These are phyloP conservation scores for Monosporascus sp. DNA, from an alignment of 2,329 filamentous ascomycete species.

Conservation along the genomic window DNA sequence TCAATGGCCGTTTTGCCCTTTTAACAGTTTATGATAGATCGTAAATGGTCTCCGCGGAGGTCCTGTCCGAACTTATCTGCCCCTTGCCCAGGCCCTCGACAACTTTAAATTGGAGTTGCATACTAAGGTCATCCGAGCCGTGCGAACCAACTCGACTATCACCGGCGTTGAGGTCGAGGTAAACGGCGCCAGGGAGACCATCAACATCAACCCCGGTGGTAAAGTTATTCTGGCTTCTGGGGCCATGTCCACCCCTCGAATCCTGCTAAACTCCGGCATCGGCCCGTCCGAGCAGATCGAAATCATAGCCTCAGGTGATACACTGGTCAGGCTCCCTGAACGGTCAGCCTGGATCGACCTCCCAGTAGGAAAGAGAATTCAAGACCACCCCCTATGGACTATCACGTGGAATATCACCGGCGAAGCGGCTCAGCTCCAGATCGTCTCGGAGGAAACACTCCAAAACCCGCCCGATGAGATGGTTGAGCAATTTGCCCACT, in stretches of 20 bases:
- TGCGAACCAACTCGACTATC: conserved; percentile 36
- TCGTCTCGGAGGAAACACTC: conserved; percentile 43
- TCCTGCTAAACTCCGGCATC: conserved; percentile 53
- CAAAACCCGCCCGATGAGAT: conserved; percentile 15
- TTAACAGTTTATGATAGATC: conserved; percentile 46
- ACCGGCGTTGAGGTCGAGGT: conserved; percentile 50
- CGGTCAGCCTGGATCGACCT: conserved; percentile 30
- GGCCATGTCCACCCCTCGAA: conserved; percentile 50
- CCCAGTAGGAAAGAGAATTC: conserved; percentile 34
- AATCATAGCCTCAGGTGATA: conserved; percentile 24
- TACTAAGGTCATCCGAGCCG: conserved; percentile 16
- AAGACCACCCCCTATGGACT: conserved; percentile 22
- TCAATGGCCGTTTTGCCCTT: not conserved
- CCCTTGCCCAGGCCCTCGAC: conserved; percentile 7
- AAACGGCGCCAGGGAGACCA: conserved; percentile 41
- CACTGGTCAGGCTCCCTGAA: conserved; percentile 22
- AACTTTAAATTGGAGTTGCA: conserved; percentile 15
- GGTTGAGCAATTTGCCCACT: conserved; percentile 25
- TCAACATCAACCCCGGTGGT: conserved; percentile 46
- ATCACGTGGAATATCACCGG: conserved; percentile 5
- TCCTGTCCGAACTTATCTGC: conserved; percentile 13
- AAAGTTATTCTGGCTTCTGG: conserved; percentile 52
- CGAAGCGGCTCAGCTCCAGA: conserved; percentile 35
- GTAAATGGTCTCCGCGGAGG: conserved; percentile 10
- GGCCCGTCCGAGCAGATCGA: conserved; percentile 44